A percentile compares a stretch with the other conserved stretches of the same genome.
phyloP scores from a whole-genome alignment of 2,329 filamentous ascomycete species.

The Purpureocillium takamizusanense region DNA sequence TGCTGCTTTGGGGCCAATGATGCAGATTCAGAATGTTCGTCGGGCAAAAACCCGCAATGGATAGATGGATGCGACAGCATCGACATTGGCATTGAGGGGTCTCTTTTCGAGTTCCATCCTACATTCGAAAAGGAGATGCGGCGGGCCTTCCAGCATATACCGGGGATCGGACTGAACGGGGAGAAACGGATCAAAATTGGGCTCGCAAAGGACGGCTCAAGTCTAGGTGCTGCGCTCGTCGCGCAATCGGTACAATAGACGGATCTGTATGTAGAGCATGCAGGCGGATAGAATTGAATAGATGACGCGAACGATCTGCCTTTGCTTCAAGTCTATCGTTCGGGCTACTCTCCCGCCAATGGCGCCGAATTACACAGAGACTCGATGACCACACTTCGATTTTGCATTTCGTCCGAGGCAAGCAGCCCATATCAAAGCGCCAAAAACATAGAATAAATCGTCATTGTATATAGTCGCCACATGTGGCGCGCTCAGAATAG shows the following conservation, averaged over 20 bases:
- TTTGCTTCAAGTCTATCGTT: no score
- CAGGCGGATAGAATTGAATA: not conserved
- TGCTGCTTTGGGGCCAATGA: no score
- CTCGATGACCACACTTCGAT: no score
- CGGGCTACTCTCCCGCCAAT: no score
- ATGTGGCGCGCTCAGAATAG: no score
- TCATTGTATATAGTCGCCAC: no score
- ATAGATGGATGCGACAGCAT: conserved; percentile 27
- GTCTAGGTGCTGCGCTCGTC: conserved; percentile 63
- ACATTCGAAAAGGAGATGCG: conserved; percentile 58
- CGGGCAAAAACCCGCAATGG: not conserved
- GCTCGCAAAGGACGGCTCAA: conserved; percentile 64
- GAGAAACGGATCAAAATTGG: conserved; percentile 61
- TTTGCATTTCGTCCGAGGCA: no score
- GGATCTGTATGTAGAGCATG: not conserved
- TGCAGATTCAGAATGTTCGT: no score
- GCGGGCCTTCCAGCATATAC: conserved; percentile 52
- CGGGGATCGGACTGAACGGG: conserved; percentile 47
- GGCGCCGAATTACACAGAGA: no score
- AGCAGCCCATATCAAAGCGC: no score
- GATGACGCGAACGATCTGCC: no score
- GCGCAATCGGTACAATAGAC: not conserved
- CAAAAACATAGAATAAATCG: no score
- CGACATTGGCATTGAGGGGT: conserved; percentile 65
- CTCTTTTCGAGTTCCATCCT: conserved; percentile 64